phyloP scores from a whole-genome alignment of 352 stramenopile genomes.

The Phytopythium helicoides region DNA sequence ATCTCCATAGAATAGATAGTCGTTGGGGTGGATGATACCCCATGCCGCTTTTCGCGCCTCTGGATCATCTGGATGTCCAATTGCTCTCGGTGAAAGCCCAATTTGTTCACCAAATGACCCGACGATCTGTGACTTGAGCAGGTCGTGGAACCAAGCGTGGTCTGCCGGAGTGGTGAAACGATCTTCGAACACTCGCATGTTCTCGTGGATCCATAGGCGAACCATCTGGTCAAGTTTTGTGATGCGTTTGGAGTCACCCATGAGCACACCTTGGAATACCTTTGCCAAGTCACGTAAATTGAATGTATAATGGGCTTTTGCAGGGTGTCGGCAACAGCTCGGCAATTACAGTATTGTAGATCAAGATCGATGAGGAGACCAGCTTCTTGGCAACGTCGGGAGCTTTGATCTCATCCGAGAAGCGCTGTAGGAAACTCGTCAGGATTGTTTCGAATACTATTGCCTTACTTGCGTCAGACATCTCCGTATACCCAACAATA shows the following conservation, averaged over 20 bases:
- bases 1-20: conserved; percentile 77
- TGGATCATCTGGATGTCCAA: conserved; percentile 1
- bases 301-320: conserved; percentile 96
- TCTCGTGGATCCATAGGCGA: conserved; percentile 93
- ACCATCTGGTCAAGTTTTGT: conserved; percentile 60
- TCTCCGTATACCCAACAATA: conserved; percentile 89
- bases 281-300: conserved; percentile 94
- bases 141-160: conserved; percentile 87
- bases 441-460: conserved; percentile 94
- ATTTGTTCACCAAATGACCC: conserved; percentile 45
- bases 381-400: conserved; percentile 63
- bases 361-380: conserved; percentile 82
- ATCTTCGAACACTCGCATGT: conserved; percentile 93
- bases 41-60: conserved; percentile 4
- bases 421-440: conserved; percentile 77
- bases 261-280: conserved; percentile 92
- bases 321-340: conserved; percentile 91
- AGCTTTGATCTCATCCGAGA: conserved; percentile 65
- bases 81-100: not conserved
- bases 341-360: conserved; percentile 90
- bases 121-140: conserved; percentile 61
- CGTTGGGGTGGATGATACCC: conserved; percentile 23
- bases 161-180: conserved; percentile 91
- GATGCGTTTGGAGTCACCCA: conserved; percentile 79
- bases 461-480: conserved; percentile 86